Conservation (phyloP, 2,329 filamentous ascomycete genomes). For the Laburnicola sp. region DNA sequence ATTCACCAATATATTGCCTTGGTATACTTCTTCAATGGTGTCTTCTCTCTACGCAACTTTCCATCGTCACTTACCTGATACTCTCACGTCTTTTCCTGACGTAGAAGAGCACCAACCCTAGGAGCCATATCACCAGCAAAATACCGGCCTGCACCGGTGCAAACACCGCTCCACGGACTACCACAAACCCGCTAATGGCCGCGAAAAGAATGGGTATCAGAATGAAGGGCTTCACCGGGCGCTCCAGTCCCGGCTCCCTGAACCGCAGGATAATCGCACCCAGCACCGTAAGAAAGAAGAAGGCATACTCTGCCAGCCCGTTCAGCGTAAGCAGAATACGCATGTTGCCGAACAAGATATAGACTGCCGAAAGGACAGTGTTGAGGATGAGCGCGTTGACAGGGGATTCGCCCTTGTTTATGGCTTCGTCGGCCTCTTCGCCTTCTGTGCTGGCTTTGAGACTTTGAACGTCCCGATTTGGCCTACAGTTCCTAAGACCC, state of each 20-base stretch:
- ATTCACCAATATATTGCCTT: too few relatives aligned
- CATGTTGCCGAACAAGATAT: constrained; percentile 66
- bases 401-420: constrained; percentile 42
- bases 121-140: constrained; percentile 34
- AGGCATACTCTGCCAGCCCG: constrained; percentile 55
- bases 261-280: constrained; percentile 62
- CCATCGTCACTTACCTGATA: too few relatives aligned
- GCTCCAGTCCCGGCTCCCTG: constrained; percentile 57
- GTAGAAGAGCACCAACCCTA: constrained; percentile 24
- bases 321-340: constrained; percentile 61
- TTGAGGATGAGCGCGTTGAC: constrained; percentile 44
- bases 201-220: constrained; percentile 59
- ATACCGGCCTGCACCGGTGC: constrained; percentile 38
- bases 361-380: constrained; percentile 53
- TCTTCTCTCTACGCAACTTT: too few relatives aligned
- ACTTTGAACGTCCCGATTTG: constrained; percentile 35
- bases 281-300: constrained; percentile 66
- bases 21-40: too few relatives aligned
- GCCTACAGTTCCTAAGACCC: constrained; percentile 31
- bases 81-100: constrained; percentile 3
- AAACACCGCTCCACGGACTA: constrained; percentile 41
- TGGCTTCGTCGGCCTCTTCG: constrained; percentile 23
- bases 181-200: constrained; percentile 55
- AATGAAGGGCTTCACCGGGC: constrained; percentile 63
- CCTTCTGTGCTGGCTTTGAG: constrained; percentile 13